Evolutionary conservation across 2,329 filamentous ascomycete species (phyloP).

Genomic region (Fusarium sp.): DNA sequence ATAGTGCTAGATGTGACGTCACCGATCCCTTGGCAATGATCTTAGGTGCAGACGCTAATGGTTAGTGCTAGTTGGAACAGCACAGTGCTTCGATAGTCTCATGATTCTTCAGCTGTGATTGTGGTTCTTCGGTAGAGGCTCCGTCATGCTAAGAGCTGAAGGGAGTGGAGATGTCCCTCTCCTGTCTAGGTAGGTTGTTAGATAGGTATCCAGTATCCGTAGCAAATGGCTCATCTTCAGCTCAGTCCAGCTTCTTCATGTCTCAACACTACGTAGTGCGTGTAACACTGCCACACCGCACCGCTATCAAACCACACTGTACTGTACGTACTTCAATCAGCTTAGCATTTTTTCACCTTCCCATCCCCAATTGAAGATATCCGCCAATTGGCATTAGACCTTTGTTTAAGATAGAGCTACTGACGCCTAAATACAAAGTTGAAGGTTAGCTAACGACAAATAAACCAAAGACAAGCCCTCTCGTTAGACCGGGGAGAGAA

Average conservation of each 20-base stretch:
- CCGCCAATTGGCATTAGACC: slow-evolving; percentile 16
- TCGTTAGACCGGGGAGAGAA: neutral
- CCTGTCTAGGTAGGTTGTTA: neutral
- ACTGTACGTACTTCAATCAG: slow-evolving; percentile 26
- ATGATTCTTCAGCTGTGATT: slow-evolving; percentile 21
- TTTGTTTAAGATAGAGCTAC: slow-evolving; percentile 8
- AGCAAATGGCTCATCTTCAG: slow-evolving; percentile 7
- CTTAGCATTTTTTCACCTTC: slow-evolving; percentile 5
- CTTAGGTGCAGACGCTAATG: slow-evolving; percentile 38
- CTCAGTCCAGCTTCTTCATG: slow-evolving; percentile 7
- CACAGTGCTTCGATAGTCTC: slow-evolving; percentile 20
- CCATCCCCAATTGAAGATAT: slow-evolving; percentile 1
- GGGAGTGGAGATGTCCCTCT: neutral
- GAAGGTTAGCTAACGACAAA: neutral
- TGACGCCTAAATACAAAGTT: slow-evolving; percentile 14
- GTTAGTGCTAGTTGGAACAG: slow-evolving; percentile 2
- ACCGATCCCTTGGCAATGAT: slow-evolving; percentile 43
- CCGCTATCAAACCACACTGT: slow-evolving; percentile 41
- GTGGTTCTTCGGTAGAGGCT: slow-evolving; percentile 2
- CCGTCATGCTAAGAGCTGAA: slow-evolving; percentile 6
- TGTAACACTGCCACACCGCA: slow-evolving; percentile 12
- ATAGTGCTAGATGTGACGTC: slow-evolving; percentile 46
- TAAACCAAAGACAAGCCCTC: neutral
- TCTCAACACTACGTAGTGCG: slow-evolving; percentile 18
- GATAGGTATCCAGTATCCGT: too few species aligned